Evolutionary conservation across 768 basidiomycete genomes (phyloP).

Genomic region (Lepiota venenata): DNA sequence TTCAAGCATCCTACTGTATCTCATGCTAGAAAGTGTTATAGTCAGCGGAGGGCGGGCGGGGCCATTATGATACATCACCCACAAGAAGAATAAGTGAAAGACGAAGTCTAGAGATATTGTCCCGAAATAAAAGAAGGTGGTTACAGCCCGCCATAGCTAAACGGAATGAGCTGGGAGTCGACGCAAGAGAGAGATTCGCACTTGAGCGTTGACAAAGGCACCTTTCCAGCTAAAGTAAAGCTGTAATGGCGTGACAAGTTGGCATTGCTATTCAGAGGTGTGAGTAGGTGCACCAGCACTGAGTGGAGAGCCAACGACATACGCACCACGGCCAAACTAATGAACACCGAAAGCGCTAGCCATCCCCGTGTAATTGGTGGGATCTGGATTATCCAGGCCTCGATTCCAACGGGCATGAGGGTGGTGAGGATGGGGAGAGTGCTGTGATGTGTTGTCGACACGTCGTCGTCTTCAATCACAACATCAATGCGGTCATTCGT

Average conservation of each 20-base stretch:
- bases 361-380: slow-evolving; percentile 89
- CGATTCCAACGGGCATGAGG: slow-evolving; percentile 76
- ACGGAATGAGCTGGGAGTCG: slow-evolving; percentile 10
- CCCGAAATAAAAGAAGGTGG: slow-evolving; percentile 97
- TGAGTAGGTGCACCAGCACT: background rate
- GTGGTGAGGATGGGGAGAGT: no score
- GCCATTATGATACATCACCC: slow-evolving; percentile 27
- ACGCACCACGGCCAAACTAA: slow-evolving; percentile 85
- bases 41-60: background rate
- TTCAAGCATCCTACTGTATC: slow-evolving; percentile 95
- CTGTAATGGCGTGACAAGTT: slow-evolving; percentile 86
- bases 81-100: slow-evolving; percentile 99
- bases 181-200: slow-evolving; percentile 17
- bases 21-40: slow-evolving; percentile 52
- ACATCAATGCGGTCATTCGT: no score
- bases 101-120: slow-evolving; percentile 90
- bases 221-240: slow-evolving; percentile 91
- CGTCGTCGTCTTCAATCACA: no score
- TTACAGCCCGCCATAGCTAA: slow-evolving; percentile 84
- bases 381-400: slow-evolving; percentile 89
- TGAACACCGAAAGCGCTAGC: slow-evolving; percentile 75
- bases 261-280: slow-evolving; percentile 68
- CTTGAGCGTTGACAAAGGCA: slow-evolving; percentile 80
- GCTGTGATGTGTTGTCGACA: background rate
- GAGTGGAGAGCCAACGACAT: background rate